These are phyloP conservation scores for Phoenix roebelenii DNA, from an alignment of 176 grass and related monocot species.

Conservation along the genomic window DNA sequence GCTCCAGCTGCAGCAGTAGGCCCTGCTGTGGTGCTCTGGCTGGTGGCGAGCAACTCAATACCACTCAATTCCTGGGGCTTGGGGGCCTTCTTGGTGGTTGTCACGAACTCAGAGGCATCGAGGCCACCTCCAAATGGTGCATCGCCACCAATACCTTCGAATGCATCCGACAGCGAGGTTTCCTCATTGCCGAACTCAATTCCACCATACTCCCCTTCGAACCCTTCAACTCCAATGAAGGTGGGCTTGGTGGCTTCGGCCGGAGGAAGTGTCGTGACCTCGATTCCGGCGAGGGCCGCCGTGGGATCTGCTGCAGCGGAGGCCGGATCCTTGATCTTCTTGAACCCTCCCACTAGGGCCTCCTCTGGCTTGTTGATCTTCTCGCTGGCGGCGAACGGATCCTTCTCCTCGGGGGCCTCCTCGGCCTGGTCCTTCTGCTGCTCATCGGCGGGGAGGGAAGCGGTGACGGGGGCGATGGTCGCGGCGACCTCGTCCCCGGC, in stretches of 20 bases:
- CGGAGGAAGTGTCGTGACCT: slow-evolving; percentile 78
- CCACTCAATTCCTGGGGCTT: slow-evolving; percentile 60
- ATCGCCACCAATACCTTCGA: slow-evolving; percentile 73
- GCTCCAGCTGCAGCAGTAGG: slow-evolving; percentile 18
- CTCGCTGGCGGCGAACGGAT: slow-evolving; percentile 90
- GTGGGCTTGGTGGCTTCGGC: slow-evolving; percentile 93
- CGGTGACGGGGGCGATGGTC: slow-evolving; percentile 45
- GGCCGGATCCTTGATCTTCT: slow-evolving; percentile 75
- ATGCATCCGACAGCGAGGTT: slow-evolving; percentile 75
- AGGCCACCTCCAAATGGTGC: slow-evolving; percentile 92
- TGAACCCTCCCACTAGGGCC: slow-evolving; percentile 79
- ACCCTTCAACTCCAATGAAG: slow-evolving; percentile 79
- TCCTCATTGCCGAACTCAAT: slow-evolving; percentile 94
- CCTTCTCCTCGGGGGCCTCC: slow-evolving; percentile 60
- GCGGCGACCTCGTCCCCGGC: slow-evolving; percentile 77
- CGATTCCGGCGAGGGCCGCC: slow-evolving; percentile 70
- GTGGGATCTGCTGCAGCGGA: slow-evolving; percentile 60
- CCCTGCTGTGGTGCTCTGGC: slow-evolving; percentile 30
- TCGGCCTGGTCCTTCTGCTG: slow-evolving; percentile 39
- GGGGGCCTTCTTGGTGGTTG: slow-evolving; percentile 59
- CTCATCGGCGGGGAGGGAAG: slow-evolving; percentile 36
- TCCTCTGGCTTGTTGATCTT: slow-evolving; percentile 85
- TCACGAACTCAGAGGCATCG: slow-evolving; percentile 95
- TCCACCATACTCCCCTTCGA: slow-evolving; percentile 95
- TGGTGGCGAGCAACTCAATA: slow-evolving; percentile 68